phyloP scores from a whole-genome alignment of 768 basidiomycete genomes.

The Pleurotus sapidus region DNA sequence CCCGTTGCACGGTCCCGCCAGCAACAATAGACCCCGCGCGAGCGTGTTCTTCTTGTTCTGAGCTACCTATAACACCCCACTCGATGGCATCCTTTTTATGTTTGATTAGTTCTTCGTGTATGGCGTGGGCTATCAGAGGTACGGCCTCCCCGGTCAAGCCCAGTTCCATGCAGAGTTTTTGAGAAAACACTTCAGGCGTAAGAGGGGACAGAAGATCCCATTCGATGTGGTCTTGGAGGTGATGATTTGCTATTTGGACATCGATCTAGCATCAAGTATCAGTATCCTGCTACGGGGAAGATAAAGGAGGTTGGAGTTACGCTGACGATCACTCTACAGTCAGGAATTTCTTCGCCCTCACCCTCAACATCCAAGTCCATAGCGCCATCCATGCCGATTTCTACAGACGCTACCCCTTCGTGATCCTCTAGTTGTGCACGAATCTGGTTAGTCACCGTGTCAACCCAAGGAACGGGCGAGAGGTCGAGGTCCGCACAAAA shows the following conservation, averaged over 20 bases:
- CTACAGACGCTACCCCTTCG: slow-evolving; percentile 77
- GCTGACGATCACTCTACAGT: slow-evolving; percentile 80
- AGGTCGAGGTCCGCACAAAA: slow-evolving; percentile 91
- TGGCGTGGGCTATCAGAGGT: slow-evolving; percentile 87
- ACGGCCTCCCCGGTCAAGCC: slow-evolving; percentile 86
- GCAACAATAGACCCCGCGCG: slow-evolving; percentile 22
- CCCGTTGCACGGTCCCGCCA: slow-evolving; percentile 33
- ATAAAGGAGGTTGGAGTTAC: slow-evolving; percentile 37
- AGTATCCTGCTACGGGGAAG: background rate
- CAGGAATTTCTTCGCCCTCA: slow-evolving; percentile 57
- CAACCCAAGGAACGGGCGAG: slow-evolving; percentile 59
- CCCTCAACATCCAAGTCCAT: slow-evolving; percentile 40
- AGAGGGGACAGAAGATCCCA: slow-evolving; percentile 96
- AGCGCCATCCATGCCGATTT: slow-evolving; percentile 60
- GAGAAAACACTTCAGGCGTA: slow-evolving; percentile 84
- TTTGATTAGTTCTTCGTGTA: slow-evolving; percentile 93
- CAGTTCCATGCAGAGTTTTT: slow-evolving; percentile 78
- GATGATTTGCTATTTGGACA: slow-evolving; percentile 91
- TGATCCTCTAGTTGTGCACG: slow-evolving; percentile 90
- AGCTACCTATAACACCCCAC: slow-evolving; percentile 80
- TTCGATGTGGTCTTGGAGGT: slow-evolving; percentile 93
- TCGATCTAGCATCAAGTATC: slow-evolving; percentile 66
- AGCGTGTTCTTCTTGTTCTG: slow-evolving; percentile 20
- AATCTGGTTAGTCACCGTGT: slow-evolving; percentile 84
- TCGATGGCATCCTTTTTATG: slow-evolving; percentile 96